These are phyloP conservation scores for Lepidium sativum DNA, from an alignment of 345 rosid genomes.

Conservation along the genomic window DNA sequence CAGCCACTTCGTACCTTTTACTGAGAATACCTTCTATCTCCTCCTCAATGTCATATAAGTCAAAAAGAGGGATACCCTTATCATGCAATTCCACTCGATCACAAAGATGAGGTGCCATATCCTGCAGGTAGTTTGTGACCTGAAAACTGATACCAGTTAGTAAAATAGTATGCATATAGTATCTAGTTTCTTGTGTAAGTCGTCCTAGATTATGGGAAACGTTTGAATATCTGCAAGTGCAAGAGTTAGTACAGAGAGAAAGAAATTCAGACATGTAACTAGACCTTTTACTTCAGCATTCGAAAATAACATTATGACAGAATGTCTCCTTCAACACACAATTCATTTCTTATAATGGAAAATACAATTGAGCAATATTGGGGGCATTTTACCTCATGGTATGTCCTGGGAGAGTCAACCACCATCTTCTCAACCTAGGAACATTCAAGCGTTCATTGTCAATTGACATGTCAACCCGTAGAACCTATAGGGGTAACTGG, in stretches of 20 bases:
- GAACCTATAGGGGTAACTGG: not conserved
- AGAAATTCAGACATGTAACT: not conserved
- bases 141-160: constrained; percentile 30
- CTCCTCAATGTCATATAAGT: constrained; percentile 75
- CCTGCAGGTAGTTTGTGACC: constrained; percentile 97
- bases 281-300: not conserved
- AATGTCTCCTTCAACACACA: not conserved
- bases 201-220: not conserved
- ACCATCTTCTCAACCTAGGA: constrained; percentile 83
- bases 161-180: constrained; percentile 7
- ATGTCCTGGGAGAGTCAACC: constrained; percentile 90
- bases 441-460: not conserved
- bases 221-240: constrained; percentile 6
- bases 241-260: not conserved
- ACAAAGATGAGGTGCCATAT: constrained; percentile 93
- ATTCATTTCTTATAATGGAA: not conserved
- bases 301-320: not conserved
- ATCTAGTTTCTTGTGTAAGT: not conserved
- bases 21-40: constrained; percentile 82
- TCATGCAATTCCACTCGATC: constrained; percentile 71
- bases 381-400: constrained; percentile 64
- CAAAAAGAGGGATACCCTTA: constrained; percentile 74
- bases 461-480: constrained; percentile 10
- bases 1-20: constrained; percentile 55
- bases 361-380: not conserved